These are phyloP conservation scores for Gossypium longicalyx DNA, from an alignment of 345 rosid genomes.

Conservation along the genomic window DNA sequence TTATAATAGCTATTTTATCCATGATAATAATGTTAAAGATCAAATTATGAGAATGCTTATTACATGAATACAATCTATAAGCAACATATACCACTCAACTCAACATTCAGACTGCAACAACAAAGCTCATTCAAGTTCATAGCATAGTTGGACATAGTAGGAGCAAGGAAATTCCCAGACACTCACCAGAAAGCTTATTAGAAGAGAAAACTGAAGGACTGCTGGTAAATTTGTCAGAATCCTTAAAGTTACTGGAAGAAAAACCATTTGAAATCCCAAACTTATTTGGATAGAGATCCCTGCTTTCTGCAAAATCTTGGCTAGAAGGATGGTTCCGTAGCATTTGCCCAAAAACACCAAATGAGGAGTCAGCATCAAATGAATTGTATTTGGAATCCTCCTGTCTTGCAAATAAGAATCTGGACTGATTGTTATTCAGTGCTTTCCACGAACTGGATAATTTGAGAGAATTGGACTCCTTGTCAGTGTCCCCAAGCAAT, in stretches of 20 bases:
- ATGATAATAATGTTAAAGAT: not conserved
- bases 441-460: constrained; percentile 43
- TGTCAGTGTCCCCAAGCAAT: constrained; percentile 52
- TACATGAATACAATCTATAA: not conserved
- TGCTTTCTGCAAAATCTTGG: constrained; percentile 41
- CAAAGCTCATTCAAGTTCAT: not conserved
- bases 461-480: constrained; percentile 38
- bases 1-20: not conserved
- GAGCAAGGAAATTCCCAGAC: not conserved
- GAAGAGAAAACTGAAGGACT: constrained; percentile 40
- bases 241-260: constrained; percentile 42
- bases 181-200: constrained; percentile 60
- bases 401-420: constrained; percentile 84
- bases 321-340: constrained; percentile 29
- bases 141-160: not conserved
- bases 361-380: constrained; percentile 33
- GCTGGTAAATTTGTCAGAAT: constrained; percentile 32
- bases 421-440: constrained; percentile 64
- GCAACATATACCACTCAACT: not conserved
- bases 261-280: constrained; percentile 45
- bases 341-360: constrained; percentile 35
- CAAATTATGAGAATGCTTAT: not conserved
- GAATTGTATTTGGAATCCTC: constrained; percentile 48
- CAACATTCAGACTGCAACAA: not conserved
- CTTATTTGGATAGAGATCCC: constrained; percentile 39